Base-by-base conservation (phyloP, 805 yeast genomes). In the Myxozyma udenii region DNA sequence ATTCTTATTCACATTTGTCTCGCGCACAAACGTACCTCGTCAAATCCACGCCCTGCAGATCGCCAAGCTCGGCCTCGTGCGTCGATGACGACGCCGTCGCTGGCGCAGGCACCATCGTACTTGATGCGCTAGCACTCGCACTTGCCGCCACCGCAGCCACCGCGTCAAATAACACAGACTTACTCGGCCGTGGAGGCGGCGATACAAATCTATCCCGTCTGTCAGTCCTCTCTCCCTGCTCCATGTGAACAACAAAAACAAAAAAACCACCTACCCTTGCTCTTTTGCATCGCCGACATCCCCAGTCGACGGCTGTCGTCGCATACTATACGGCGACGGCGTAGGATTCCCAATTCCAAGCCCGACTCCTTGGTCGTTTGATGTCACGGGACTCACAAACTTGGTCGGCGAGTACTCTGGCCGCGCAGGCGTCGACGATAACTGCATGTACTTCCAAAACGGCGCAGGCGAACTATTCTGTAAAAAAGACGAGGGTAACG, bases 371-470 rank as follows among this genome's bases (percentile, higher is more conserved):
- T 28, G 42, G 30, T 33, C 45, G 30, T 41, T 41, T 9, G 44
- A 39, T 3, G 42, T 38, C n/a, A 63, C 54, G 26, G 64, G 68
- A 35, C 60, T 60, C 37, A 60, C 56, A 54, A 55, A 63, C 58
- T 66, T 66, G 14, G 65, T 59, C 14, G 69, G 68, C 11, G 66
- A 61, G 38, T 54, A 55, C 2, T 62, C 66, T 37, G 48, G 57
- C 44, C 49, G 57, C 49, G 30, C 64, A 54, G 60, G 59, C 19
- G 59, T 24, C 51, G 79, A 73, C 49, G 74, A 71, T 44, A 90
- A 82, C 63, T 89, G 96, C 64, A 90, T 87, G 70, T 87, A 83
- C 65, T 85, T 87, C 97, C 96, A 87, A 53, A 90, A 79, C 16
- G 73, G 70, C 6, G 95, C 96, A 1, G 98, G 98, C 1, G 95